Evolutionary conservation across 495 filamentous ascomycete species (phyloP), one percentile per base, ranked within the genome.

Genomic region (Wilcoxina mikolae): DNA sequence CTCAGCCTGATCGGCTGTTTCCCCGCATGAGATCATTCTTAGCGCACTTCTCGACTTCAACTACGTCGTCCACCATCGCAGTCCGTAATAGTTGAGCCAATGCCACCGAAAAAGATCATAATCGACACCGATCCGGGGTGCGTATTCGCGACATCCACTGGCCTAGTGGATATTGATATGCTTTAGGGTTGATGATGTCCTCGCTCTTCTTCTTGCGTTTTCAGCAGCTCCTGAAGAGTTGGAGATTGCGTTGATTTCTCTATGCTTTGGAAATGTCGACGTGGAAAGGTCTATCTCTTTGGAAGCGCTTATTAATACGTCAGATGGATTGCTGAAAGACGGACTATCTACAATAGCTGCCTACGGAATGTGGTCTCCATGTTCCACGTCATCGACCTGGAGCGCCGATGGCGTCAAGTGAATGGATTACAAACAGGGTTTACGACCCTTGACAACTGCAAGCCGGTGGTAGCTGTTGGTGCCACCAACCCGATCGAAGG

Each of bases 191-290:
- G 91, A 99, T 69, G 91, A 99, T 74, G 75, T 93, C 47, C 74
- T 95, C 35, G 93, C 87, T 5, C 68, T 86, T 59, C 72, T 98
- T 46, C 77, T 96, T 7, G 90, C 91, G 4, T 77, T 95, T 50
- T 81, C 85, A 15, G 81, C 87, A 18, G 76, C 74, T n/a, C 74
- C 83, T 0, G 83, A 94, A 58, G 90, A 95, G 57, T 73, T 96
- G 17, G 85, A 96, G 64, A 73, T 96, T 23, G 12, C 56, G n/a
- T 72, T 99, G 56, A 79, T 99, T 31, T 94, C 89, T 0, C 75
- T 95, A 41, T 94, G 85, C 0, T 95, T 88, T 67, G 91, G 91
- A 26, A 99, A 99, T 61, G 81, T 95, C 31, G 78, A 85, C 58
- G 78, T 94, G 18, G 76, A 86, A 56, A 84, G 77, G 82, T 83